A percentile compares a stretch with the other conserved stretches of the same genome.
Conservation (phyloP, 306 rosid genomes). For the Dryas alaskensis region DNA sequence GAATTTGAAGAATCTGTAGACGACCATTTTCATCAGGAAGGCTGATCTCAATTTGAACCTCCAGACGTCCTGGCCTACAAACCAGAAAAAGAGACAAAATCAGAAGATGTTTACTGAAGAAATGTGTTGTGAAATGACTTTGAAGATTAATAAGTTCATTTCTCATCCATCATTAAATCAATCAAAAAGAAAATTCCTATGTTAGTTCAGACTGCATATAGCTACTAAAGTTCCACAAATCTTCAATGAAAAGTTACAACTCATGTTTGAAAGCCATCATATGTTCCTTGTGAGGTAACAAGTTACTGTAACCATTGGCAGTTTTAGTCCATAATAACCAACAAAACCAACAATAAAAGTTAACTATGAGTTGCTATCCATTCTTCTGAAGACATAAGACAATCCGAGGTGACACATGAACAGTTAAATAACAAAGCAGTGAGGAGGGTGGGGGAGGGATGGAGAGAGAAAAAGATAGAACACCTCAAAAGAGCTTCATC, state of each 20-base stretch:
- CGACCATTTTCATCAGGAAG: conserved; percentile 99
- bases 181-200: not conserved
- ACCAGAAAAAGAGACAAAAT: conserved; percentile 24
- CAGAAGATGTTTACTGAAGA: not conserved
- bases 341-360: conserved; percentile 21
- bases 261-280: not conserved
- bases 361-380: conserved; percentile 25
- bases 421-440: not conserved
- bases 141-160: not conserved
- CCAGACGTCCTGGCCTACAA: conserved; percentile 94
- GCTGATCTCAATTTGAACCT: conserved; percentile 95
- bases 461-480: conserved; percentile 12
- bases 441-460: not conserved
- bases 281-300: not conserved
- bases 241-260: conserved; percentile 1
- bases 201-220: conserved; percentile 17
- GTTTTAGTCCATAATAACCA: conserved; percentile 8
- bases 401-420: conserved; percentile 13
- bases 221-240: conserved; percentile 6
- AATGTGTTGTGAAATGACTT: not conserved
- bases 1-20: conserved; percentile 93
- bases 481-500: conserved; percentile 98
- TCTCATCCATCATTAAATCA: not conserved
- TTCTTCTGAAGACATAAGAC: conserved; percentile 15
- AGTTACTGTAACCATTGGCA: not conserved